Evolutionary conservation across 345 rosid genomes (phyloP), one percentile per base, ranked within the genome.

Genomic region (Nasturtium officinale): DNA sequence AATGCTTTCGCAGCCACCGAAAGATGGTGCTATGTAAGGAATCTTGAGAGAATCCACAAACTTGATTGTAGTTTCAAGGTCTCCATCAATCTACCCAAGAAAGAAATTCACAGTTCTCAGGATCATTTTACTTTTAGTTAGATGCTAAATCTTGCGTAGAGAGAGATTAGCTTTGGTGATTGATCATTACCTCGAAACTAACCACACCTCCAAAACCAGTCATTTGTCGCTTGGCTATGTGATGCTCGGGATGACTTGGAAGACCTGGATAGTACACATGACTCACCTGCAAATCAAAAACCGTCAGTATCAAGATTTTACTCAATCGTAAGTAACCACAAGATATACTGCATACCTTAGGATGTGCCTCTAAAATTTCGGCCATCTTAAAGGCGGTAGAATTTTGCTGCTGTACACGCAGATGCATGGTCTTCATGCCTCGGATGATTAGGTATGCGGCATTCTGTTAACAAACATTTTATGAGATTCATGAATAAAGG

Each of bases 341-440:
- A 45, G 21, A 37, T 0, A 37, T 28, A 67, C 13, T 43, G 53
- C 32, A 71, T 71, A 91, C 98, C 97, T 87, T 95, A 66, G 98
- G 98, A 95, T 95, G 99, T 74, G 89, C 99, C 98, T 95, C 98
- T 90, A 95, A 95, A 92, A 95, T 57, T 81, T 89, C 69, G 92
- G 99, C 98, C 96, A 95, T 90, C 96, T 89, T 83, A 71, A 84
- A 67, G 51, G 91, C 99, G 29, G 99, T 95, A 17, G 89, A 84
- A 80, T 95, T 95, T 73, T 95, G 98, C 85, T 88, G 96, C 91
- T 80, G 87, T 87, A 95, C 94, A 85, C 97, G 98, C 83, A 95
- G 99, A 85, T 95, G 90, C 87, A 95, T 78, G 45, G 99, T 95
- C 91, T 95, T 95, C 96, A 95, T 95, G 90, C 99, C 99, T 75